Base-by-base conservation (phyloP, 164 flowering plant genomes). In the Magnolia officinalis region DNA sequence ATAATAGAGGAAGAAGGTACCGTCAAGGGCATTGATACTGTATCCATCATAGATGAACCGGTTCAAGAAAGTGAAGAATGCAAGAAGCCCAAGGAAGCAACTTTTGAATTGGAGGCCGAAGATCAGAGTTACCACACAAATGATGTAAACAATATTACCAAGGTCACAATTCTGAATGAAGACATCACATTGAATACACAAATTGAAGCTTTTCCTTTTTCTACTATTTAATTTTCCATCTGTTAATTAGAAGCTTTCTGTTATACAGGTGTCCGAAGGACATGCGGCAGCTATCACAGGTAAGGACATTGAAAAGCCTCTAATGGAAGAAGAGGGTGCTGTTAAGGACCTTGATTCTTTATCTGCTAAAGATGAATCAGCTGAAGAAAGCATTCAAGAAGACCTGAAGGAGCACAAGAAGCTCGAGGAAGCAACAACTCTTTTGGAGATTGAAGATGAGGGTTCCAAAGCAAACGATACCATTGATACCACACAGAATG, bases 171-270 rank as follows among this genome's bases (percentile, higher is more conserved):
- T 20, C 23, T 21, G 26, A 64, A 20, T 18, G 81, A 67, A 70
- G 67, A 80, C 80, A 82, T 79, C 23, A 75, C 77, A 63, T 50
- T 59, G 20, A 29, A 70, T 24, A 69, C 0, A 50, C 19, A 63
- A 20, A 8, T 58, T 58, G 64, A 68, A 75, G 52, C 16, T 49
- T 73, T 45, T 63, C 61, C 61, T 11, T 55, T 9, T 16, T 55
- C 13, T 55, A 11, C 18, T 2, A 23, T 67, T 4, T 21, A 65
- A 18, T 51, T 63, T 65, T 45, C 9, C 20, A 18, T 58, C 24
- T 71, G 31, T 10, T 72, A 71, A 68, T 19, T 50, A 50, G 74
- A 65, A 21, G n/a, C 19, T 78, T 13, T 72, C 55, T 76, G 49
- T 69, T 68, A 59, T 37, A 55, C 65, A 70, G 66, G 50, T 29